Evolutionary conservation across 140 eudicot genomes (phyloP), one percentile per base, ranked within the genome.

Genomic region (Bidens hawaiensis): DNA sequence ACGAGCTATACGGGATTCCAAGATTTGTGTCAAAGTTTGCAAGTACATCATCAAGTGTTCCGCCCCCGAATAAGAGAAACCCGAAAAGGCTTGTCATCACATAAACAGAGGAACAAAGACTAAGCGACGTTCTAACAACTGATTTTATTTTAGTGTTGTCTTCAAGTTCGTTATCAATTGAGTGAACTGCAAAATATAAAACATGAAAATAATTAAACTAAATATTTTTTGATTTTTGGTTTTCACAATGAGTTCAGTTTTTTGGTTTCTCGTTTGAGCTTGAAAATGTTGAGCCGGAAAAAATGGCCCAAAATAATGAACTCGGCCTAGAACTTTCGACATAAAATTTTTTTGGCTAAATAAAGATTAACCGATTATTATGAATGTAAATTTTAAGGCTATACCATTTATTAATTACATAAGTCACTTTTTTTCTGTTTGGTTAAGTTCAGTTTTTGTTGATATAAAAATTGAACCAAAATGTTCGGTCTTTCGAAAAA

Each of bases 41-140:
- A 65, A 93, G 96, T 33, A 93, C 99, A 50, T 93, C 99, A 50
- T 88, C 99, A 8, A 93, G 89, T 12, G 99, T 93, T 19, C 67
- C 89, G 26, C 88, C 95, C 19, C 99, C 99, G 47, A 93, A 93
- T 36, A 93, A 68, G 30, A 93, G 84, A 62, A 84, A 93, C 49
- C 99, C 99, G 30, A 93, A 93, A 4, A 93, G 49, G 75, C 99
- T 93, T 13, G 95, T 93, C 96, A 88, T 82, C 21, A 88, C 95
- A 56, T 93, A 93, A 3, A 93, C 95, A 43, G 85, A 63, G 2
- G 99, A 82, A 57, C 99, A 93, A 25, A 93, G 81, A 59, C 86
- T 64, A 36, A 93, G 90, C 2, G 99, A 75, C 6, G 89, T 65
- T 59, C 90, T 79, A 8, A 93, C 96, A 50, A 93, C 99, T 3